phyloP scores from a whole-genome alignment of 768 basidiomycete genomes.

The Leccinellum luteum region DNA sequence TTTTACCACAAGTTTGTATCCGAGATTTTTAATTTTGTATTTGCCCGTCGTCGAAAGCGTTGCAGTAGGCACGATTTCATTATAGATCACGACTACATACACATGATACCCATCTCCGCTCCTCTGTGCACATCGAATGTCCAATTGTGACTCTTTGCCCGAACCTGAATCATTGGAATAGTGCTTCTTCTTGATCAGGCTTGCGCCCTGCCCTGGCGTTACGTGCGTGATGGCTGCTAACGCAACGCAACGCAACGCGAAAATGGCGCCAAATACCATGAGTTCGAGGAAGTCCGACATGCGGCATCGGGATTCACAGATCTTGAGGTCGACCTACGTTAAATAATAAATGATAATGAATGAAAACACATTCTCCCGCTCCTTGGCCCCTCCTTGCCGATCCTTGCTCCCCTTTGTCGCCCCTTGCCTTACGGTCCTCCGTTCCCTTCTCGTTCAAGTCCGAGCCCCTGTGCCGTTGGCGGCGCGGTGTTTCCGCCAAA shows the following conservation, averaged over 20 bases:
- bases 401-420: background rate
- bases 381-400: background rate
- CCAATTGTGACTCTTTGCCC: background rate
- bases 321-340: background rate
- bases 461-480: background rate
- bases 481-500: background rate
- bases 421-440: background rate
- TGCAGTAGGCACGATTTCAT: constrained; percentile 5
- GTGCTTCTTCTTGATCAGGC: background rate
- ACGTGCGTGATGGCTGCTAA: background rate
- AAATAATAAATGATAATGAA: background rate
- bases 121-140: background rate
- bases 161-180: background rate
- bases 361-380: background rate
- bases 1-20: background rate
- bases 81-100: background rate
- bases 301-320: constrained; percentile 1
- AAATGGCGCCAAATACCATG: background rate
- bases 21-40: background rate
- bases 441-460: background rate
- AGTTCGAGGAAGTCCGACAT: constrained; percentile 7
- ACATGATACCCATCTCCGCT: background rate
- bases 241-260: background rate
- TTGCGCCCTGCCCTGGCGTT: background rate
- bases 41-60: background rate